Percentiles rank a stretch among this genome's conserved stretches.
Conservation (phyloP, 306 rosid species). For the Prunus fruticosa region DNA sequence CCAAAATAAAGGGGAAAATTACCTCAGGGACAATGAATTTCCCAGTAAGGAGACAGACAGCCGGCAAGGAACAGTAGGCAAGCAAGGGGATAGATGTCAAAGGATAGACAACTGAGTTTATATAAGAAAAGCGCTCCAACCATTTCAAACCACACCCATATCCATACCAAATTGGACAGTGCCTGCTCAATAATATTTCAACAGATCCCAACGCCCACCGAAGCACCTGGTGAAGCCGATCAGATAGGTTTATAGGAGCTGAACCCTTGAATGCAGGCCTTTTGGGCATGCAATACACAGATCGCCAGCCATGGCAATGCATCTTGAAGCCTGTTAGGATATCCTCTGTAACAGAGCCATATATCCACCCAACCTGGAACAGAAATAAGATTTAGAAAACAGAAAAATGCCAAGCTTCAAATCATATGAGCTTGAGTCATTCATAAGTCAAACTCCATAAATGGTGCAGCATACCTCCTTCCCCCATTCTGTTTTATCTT, state of each 20-base stretch:
- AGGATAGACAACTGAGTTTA: constrained; percentile 88
- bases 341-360: constrained; percentile 94
- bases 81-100: constrained; percentile 82
- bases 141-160: constrained; percentile 86
- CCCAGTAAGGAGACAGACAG: constrained; percentile 91
- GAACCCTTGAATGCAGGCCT: constrained; percentile 94
- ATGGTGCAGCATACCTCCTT: constrained; percentile 53
- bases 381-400: constrained; percentile 10
- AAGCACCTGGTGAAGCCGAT: constrained; percentile 88
- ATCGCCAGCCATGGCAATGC: constrained; percentile 98
- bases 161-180: constrained; percentile 93
- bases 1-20: constrained; percentile 2
- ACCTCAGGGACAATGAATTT: constrained; percentile 90
- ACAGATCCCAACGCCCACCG: constrained; percentile 97
- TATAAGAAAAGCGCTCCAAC: constrained; percentile 87
- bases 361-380: constrained; percentile 92
- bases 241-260: constrained; percentile 87
- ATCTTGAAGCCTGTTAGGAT: constrained; percentile 89
- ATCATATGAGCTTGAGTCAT: not conserved
- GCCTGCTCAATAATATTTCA: constrained; percentile 79
- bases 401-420: not conserved
- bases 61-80: constrained; percentile 78
- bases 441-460: not conserved
- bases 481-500: constrained; percentile 96
- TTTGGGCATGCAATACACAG: constrained; percentile 89